A percentile compares a stretch with the other conserved stretches of the same genome.
phyloP scores from a whole-genome alignment of 1,284 basidiomycete species.

The Quambalaria eucalypti region DNA sequence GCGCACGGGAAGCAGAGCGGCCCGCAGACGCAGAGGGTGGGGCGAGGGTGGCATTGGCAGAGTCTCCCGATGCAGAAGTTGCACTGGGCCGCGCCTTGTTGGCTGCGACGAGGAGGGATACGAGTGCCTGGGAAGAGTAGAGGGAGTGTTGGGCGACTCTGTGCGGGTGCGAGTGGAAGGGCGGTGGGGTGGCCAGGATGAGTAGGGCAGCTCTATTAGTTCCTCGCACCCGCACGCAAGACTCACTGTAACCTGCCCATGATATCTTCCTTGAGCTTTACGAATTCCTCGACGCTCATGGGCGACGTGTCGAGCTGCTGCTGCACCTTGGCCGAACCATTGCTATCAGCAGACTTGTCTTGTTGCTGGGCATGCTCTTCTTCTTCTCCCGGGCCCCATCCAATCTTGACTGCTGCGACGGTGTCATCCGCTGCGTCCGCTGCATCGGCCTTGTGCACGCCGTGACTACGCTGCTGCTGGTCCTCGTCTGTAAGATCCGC shows the following conservation, averaged over 20 bases:
- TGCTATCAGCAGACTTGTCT: not conserved
- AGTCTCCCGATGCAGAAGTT: constrained; percentile 9
- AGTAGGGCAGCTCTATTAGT: too few relatives aligned
- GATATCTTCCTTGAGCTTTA: constrained; percentile 1
- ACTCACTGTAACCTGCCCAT: not conserved
- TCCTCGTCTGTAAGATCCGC: constrained; percentile 2
- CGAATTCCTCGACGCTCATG: not conserved
- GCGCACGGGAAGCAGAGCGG: constrained; percentile 7
- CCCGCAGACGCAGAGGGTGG: constrained; percentile 4
- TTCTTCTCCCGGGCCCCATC: not conserved
- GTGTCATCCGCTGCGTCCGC: not conserved
- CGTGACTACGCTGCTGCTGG: not conserved
- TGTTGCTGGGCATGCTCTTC: not conserved
- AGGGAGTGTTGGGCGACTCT: constrained; percentile 1
- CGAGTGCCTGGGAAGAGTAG: constrained; percentile 1
- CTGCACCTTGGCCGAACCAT: not conserved
- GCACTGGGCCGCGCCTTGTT: constrained; percentile 16
- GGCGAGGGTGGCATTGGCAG: too few relatives aligned
- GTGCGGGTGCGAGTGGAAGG: too few relatives aligned
- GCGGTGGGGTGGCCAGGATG: too few relatives aligned
- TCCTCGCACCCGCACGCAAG: too few relatives aligned
- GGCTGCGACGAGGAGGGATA: not conserved
- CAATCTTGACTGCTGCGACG: not conserved
- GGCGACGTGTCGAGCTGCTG: not conserved
- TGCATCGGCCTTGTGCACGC: not conserved